A percentile compares a stretch with the other conserved stretches of the same genome.
These are phyloP conservation scores for Lachnellula arida DNA, from an alignment of 2,329 filamentous ascomycete genomes.

Conservation along the genomic window DNA sequence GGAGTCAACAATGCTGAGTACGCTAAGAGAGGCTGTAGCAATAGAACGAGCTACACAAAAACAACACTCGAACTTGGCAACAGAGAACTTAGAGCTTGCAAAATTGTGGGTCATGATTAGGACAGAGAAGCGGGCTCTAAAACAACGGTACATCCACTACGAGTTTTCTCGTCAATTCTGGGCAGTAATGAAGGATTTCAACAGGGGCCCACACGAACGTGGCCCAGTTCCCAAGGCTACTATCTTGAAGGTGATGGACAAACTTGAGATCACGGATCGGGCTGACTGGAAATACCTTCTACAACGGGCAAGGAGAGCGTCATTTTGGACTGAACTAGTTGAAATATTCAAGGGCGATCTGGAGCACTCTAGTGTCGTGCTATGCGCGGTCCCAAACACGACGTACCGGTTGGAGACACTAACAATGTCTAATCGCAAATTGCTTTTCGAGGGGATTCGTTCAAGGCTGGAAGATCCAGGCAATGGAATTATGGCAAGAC, in stretches of 20 bases:
- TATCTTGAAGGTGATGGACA: constrained; percentile 6
- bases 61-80: not conserved
- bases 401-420: constrained; percentile 14
- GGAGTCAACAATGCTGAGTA: constrained; percentile 9
- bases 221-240: constrained; percentile 8
- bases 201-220: constrained; percentile 5
- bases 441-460: constrained; percentile 11
- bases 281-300: constrained; percentile 9
- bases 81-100: constrained; percentile 5
- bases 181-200: constrained; percentile 10
- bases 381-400: constrained; percentile 10
- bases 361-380: constrained; percentile 8
- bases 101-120: constrained; percentile 15
- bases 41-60: constrained; percentile 12
- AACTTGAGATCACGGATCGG: constrained; percentile 11
- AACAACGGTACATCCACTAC: constrained; percentile 14
- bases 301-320: constrained; percentile 10
- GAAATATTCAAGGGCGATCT: constrained; percentile 13
- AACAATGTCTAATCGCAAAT: constrained; percentile 11
- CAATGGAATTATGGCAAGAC: constrained; percentile 14
- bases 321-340: constrained; percentile 10
- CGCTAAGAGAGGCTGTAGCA: constrained; percentile 11
- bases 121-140: constrained; percentile 13
- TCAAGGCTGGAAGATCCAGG: constrained; percentile 10
- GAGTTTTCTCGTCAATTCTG: constrained; percentile 17